Evolutionary conservation across 441 rosid species (phyloP), one percentile per base, ranked within the genome.

Genomic region (Adansonia madagascariensis): DNA sequence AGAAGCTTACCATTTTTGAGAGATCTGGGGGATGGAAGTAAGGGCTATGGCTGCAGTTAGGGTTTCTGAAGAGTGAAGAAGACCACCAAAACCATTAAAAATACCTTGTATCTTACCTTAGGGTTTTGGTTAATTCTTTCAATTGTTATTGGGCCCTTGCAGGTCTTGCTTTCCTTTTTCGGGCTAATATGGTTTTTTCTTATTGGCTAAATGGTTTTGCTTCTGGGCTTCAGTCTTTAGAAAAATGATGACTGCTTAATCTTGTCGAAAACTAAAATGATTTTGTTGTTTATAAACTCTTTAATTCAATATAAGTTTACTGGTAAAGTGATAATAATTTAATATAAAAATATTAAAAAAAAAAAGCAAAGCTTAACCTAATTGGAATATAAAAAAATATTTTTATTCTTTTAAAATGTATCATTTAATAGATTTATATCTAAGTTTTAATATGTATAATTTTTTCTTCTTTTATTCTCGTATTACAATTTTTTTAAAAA

Each of bases 1-100:
- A 6, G 18, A 68, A 47, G 20, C 57, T 47, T 47, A 68, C 73
- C 73, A 68, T 68, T 20, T 68, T 68, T 47, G 57, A 68, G 73
- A 68, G 57, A 47, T 6, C 35, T 31, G 9, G 57, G 41, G 15
- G 3, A 47, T 3, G 41, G 31, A 27, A 27, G 31, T 1, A 68
- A 67, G 9, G 18, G 39, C 18, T n/a, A 44, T 24, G 31, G 73
- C 43, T 41, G 57, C 35, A 22, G 2, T 12, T 68, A 22, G 43
- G 57, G 56, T 68, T 68, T 68, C 41, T 47, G 1, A 27, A 27
- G 31, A 27, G 31, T 2, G 31, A 2, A 27, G 73, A 22, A 11
- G 18, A 22, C 55, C 39, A n/a, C 49, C 24, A 65, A 18, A 59
- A 20, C 4, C 24, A 6, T 7, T 8, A 6, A n/a, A 65, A 9